These are phyloP conservation scores for Geranium brycei DNA, from an alignment of 345 rosid species.

Conservation along the genomic window DNA sequence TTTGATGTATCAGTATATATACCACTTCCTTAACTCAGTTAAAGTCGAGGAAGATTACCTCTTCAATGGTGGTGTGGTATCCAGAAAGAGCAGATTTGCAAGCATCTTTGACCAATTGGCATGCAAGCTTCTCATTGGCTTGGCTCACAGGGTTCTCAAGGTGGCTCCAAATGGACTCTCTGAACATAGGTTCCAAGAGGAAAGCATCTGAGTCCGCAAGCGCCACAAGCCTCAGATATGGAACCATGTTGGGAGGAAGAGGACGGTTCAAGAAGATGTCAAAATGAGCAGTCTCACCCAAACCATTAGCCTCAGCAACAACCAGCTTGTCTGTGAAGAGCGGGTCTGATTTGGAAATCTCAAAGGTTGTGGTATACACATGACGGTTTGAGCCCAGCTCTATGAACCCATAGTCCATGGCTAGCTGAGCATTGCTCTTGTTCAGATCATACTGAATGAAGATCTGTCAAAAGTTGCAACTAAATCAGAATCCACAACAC, in stretches of 20 bases:
- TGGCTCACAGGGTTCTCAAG: conserved; percentile 9
- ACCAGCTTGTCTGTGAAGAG: conserved; percentile 9
- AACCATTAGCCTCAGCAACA: conserved; percentile 7
- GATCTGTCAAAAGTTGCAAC: conserved; percentile 1
- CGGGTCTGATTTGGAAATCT: conserved; percentile 12
- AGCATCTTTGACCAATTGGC: conserved; percentile 11
- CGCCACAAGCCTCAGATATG: conserved; percentile 12
- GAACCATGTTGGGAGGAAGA: conserved; percentile 11
- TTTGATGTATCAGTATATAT: no score
- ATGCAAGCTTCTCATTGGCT: conserved; percentile 12
- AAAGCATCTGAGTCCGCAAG: conserved; percentile 12
- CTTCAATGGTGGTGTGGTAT: conserved; percentile 11
- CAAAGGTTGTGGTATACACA: conserved; percentile 8
- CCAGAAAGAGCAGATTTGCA: conserved; percentile 17
- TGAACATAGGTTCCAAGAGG: conserved; percentile 12
- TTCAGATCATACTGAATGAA: conserved; percentile 18
- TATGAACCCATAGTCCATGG: conserved; percentile 16
- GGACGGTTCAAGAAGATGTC: conserved; percentile 10
- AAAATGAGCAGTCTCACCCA: conserved; percentile 13
- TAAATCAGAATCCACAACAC: no score
- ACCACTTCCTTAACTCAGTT: no score
- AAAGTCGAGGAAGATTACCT: conserved; percentile 3
- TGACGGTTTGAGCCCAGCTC: conserved; percentile 9
- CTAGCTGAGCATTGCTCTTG: conserved; percentile 17
- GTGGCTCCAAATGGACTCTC: conserved; percentile 11